These are phyloP conservation scores for Solanum microdontum DNA, from an alignment of 257 asterid species.

Conservation along the genomic window DNA sequence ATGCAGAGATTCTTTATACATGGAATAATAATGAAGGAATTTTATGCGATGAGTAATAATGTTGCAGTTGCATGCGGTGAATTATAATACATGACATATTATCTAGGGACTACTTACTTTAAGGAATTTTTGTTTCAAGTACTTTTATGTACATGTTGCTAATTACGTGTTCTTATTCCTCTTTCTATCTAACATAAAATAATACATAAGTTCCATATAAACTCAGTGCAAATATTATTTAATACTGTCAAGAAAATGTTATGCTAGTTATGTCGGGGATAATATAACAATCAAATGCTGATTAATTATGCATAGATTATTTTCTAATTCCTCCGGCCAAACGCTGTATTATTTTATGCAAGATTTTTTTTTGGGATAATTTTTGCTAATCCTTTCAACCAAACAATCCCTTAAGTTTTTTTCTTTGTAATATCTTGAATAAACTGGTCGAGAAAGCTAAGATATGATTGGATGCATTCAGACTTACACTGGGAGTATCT, in stretches of 20 bases:
- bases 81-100: not conserved
- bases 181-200: not conserved
- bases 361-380: not conserved
- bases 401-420: not conserved
- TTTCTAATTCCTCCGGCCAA: not conserved
- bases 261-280: not conserved
- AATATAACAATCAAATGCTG: not conserved
- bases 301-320: not conserved
- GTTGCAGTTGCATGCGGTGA: not conserved
- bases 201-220: not conserved
- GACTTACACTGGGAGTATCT: slow-evolving; percentile 86
- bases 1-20: not conserved
- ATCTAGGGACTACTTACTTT: not conserved
- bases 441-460: not conserved
- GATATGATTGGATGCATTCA: slow-evolving; percentile 18
- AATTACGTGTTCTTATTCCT: not conserved
- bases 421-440: not conserved
- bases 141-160: not conserved
- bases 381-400: not conserved
- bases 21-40: not conserved
- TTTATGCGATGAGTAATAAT: not conserved
- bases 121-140: not conserved
- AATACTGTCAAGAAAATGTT: not conserved
- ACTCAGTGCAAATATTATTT: not conserved
- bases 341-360: not conserved